These are phyloP conservation scores for Paramyrothecium sp. DNA, from an alignment of 2,329 filamentous ascomycete genomes.

Conservation along the genomic window DNA sequence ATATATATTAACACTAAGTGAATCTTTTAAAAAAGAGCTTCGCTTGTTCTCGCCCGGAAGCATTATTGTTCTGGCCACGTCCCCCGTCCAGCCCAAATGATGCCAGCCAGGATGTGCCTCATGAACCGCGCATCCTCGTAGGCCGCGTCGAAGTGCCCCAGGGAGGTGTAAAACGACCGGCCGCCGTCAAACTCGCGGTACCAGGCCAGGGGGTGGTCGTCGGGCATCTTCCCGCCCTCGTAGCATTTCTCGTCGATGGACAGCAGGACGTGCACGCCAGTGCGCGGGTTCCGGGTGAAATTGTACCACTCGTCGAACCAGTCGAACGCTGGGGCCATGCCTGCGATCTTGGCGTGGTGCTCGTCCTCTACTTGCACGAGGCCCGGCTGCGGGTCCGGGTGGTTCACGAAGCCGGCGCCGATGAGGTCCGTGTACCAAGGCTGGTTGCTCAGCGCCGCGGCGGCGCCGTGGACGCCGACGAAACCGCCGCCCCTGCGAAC, in stretches of 20 bases:
- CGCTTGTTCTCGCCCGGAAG: neutral
- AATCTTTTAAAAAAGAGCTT: too few species aligned
- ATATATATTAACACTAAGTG: too few species aligned
- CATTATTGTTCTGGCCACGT: neutral
- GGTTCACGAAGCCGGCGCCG: slow-evolving; percentile 34
- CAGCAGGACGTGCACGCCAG: slow-evolving; percentile 30
- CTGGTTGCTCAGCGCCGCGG: slow-evolving; percentile 27
- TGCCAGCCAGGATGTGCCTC: neutral
- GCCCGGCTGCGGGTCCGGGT: slow-evolving; percentile 34
- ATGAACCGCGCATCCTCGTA: slow-evolving; percentile 27
- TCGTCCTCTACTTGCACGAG: slow-evolving; percentile 25
- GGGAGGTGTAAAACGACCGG: slow-evolving; percentile 37
- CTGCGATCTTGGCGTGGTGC: slow-evolving; percentile 25
- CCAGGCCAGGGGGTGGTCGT: slow-evolving; percentile 38
- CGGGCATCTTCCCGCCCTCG: slow-evolving; percentile 30
- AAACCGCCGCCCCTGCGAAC: slow-evolving; percentile 33
- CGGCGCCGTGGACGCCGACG: slow-evolving; percentile 39
- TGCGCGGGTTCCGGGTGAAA: slow-evolving; percentile 28
- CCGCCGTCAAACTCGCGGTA: slow-evolving; percentile 35
- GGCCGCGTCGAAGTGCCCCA: slow-evolving; percentile 39
- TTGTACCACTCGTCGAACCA: slow-evolving; percentile 45
- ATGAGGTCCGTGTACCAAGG: slow-evolving; percentile 36
- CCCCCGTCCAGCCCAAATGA: neutral
- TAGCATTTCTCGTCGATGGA: slow-evolving; percentile 33
- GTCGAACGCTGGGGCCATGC: slow-evolving; percentile 5